Evolutionary conservation across 2,329 filamentous ascomycete species (phyloP).

Genomic region (Trichophyton verrucosum): DNA sequence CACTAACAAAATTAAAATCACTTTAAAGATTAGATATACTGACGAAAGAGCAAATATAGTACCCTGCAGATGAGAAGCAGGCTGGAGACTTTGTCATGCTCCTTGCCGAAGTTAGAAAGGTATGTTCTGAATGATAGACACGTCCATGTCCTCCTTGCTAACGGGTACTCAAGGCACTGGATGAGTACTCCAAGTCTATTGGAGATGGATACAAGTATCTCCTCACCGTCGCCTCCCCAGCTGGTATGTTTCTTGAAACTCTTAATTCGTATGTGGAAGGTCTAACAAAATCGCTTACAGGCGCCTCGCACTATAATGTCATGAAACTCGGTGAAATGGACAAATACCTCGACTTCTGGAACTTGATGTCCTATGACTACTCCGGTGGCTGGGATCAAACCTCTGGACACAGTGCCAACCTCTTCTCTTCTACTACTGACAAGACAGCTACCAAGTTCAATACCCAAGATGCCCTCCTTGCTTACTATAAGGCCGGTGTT

Average conservation of each 20-base stretch:
- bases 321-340: constrained; percentile 36
- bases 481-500: constrained; percentile 57
- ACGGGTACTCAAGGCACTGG: constrained; percentile 23
- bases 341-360: constrained; percentile 40
- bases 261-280: background rate
- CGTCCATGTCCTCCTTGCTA: background rate
- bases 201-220: constrained; percentile 32
- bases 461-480: constrained; percentile 55
- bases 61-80: constrained; percentile 23
- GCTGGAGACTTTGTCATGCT: constrained; percentile 27
- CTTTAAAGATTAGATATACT: background rate
- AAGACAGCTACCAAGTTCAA: constrained; percentile 64
- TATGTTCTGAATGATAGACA: constrained; percentile 11
- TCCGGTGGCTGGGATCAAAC: constrained; percentile 65
- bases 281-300: constrained; percentile 13
- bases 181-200: constrained; percentile 30
- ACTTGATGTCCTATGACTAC: constrained; percentile 74
- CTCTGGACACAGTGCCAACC: constrained; percentile 69
- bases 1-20: background rate
- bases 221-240: constrained; percentile 37
- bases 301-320: constrained; percentile 34
- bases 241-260: constrained; percentile 19
- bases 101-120: constrained; percentile 22
- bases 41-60: constrained; percentile 14
- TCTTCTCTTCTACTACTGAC: constrained; percentile 48